Base-by-base conservation (phyloP, 805 yeast species). In the Suhomyces prunicola region DNA sequence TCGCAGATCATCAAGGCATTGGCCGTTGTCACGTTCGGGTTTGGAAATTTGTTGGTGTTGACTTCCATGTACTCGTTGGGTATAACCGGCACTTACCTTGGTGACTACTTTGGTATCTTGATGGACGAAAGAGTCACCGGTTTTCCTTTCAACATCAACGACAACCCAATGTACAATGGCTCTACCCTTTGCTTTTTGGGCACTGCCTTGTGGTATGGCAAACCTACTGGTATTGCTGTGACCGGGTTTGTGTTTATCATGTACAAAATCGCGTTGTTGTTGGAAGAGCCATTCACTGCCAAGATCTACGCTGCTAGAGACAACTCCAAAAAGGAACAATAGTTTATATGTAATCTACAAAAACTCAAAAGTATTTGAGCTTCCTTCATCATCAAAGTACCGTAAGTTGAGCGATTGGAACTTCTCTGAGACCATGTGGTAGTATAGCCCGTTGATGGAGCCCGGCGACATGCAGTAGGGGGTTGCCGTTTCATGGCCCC, bases 131-230 rank as follows among this genome's bases (percentile, higher is more conserved):
- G 96, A 65, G 97, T 94, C 54, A 87, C 93, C 15, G 85, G 88
- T 1, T 94, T 94, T 81, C 99, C 99, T 13, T 94, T 94, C 81
- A 92, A 86, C 63, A 83, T 92, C 52, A 81, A 86, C 58, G 86
- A 90, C 64, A 93, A 94, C 71, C 99, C 99, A 58, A 94, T 94
- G 99, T 94, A 94, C 72, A 87, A 88, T 65, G 99, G 99, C 13
- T 88, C 96, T 8, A 82, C 92, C 22, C 74, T 93, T 59, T 85
- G 96, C 50, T 94, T 94, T 78, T 74, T 94, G 65, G 99, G 97
- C 44, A 86, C 96, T 42, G 93, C 96, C 3, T 77, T 94, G 59
- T 87, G 86, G 82, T 85, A 82, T 67, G 97, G 86, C 29, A 92
- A 91, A 69, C 96, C 97, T 31, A 87, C 96, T 1, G 99, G 99